These are phyloP conservation scores for Sporothrix brasiliensis DNA, from an alignment of 2,329 filamentous ascomycete genomes.

Conservation along the genomic window DNA sequence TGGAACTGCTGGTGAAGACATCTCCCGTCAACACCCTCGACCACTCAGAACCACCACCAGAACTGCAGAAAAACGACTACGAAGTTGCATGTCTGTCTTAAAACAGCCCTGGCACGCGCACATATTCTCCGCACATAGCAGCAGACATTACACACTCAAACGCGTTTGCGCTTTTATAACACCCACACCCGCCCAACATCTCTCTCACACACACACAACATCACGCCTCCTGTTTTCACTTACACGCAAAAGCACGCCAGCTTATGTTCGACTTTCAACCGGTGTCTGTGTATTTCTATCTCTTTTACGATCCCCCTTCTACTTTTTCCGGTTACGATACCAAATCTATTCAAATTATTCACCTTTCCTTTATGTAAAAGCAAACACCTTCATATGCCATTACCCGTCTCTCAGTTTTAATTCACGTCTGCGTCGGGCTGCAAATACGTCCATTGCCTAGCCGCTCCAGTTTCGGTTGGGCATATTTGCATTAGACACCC, in stretches of 20 bases:
- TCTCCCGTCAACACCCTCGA: neutral
- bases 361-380: neutral
- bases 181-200: constrained; percentile 15
- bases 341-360: neutral
- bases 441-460: constrained; percentile 2
- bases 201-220: constrained; percentile 27
- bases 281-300: neutral
- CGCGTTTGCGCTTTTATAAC: constrained; percentile 23
- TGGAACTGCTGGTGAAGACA: constrained; percentile 51
- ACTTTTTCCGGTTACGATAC: neutral
- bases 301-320: neutral
- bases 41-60: constrained; percentile 7
- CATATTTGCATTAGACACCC: constrained; percentile 54
- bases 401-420: neutral
- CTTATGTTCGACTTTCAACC: neutral
- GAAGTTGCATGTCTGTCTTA: constrained; percentile 38
- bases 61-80: neutral
- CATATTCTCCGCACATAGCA: constrained; percentile 37
- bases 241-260: constrained; percentile 35
- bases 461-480: constrained; percentile 49
- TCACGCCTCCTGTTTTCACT: constrained; percentile 32
- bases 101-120: constrained; percentile 30
- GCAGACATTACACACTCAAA: constrained; percentile 14
- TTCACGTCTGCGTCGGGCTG: constrained; percentile 12
- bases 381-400: neutral